Evolutionary conservation across 352 stramenopile genomes (phyloP), one percentile per base, ranked within the genome.

Genomic region (Phytophthora pseudosyringae): DNA sequence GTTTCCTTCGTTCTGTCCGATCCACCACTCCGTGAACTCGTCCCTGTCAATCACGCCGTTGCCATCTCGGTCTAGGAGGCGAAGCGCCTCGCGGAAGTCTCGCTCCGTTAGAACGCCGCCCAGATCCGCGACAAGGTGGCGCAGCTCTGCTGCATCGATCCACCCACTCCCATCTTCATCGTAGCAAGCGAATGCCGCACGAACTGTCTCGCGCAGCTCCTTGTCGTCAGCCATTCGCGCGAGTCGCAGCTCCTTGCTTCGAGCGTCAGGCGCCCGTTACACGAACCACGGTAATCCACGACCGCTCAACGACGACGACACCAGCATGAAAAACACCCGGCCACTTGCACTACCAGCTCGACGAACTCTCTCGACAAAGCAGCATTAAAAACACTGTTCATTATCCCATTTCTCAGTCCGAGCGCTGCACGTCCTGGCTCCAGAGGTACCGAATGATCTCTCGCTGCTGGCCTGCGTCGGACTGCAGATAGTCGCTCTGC

Each of bases 401-500:
- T 28, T 38, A 28, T 16, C 5, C 15, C 11, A 40, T 5, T 4
- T 29, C 15, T 59, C 32, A 64, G 15, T 55, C 41, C 21, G 48
- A 50, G 8, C 31, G 44, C 39, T 62, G 54, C 10, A 77, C 50
- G 6, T 81, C 69, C 28, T 77, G 71, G 41, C 72, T 80, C 87
- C 87, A 95, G 29, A 91, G 72, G 21, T 81, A 71, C 9, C 81
- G 75, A 54, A 95, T 91, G 66, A 93, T 91, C 53, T 93, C 84
- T 32, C 82, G 78, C 57, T 83, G 83, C 9, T 80, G 77, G 5
- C 59, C 60, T 9, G 56, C 36, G 12, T 85, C 69, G 9, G 81
- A 69, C 43, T 65, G 73, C 38, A 87, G 52, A 66, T 74, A 94
- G 36, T 79, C 67, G 10, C 64, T 64, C 64, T 92, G 83, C 26